phyloP scores from a whole-genome alignment of 345 rosid genomes.

The Bruguiera sexangula region DNA sequence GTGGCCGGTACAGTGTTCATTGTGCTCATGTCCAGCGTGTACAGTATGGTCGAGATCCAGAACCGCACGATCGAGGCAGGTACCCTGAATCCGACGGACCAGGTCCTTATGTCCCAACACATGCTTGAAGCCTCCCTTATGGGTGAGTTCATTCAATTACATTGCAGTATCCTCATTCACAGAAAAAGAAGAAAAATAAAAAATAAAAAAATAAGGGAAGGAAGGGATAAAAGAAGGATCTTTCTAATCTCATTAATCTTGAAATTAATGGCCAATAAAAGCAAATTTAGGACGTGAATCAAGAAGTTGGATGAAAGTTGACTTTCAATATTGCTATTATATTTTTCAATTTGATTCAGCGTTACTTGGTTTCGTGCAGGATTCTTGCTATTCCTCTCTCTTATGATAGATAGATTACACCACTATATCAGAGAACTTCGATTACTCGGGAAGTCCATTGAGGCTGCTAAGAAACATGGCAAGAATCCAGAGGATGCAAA shows the following conservation, averaged over 20 bases:
- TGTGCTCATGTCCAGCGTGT: conserved; percentile 56
- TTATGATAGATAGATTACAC: conserved; percentile 87
- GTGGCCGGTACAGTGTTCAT: conserved; percentile 52
- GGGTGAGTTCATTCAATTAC: background rate
- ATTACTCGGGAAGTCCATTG: conserved; percentile 68
- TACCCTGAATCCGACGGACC: conserved; percentile 70
- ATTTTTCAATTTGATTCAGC: background rate
- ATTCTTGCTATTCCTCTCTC: conserved; percentile 62
- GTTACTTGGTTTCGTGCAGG: conserved; percentile 39
- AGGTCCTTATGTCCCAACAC: conserved; percentile 62
- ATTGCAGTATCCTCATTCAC: background rate
- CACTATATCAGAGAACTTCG: conserved; percentile 82
- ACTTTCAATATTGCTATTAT: no score
- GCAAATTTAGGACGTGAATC: no score
- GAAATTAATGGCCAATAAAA: no score
- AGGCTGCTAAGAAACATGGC: conserved; percentile 66
- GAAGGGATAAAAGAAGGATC: no score
- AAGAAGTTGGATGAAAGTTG: no score
- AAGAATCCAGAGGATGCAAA: conserved; percentile 57
- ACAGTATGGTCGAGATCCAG: conserved; percentile 55
- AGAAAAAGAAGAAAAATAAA: no score
- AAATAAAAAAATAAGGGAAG: no score
- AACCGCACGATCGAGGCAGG: conserved; percentile 51
- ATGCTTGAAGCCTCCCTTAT: conserved; percentile 66
- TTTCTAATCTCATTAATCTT: no score